Evolutionary conservation across 768 basidiomycete species (phyloP).

Genomic region (Filobasidium floriforme): DNA sequence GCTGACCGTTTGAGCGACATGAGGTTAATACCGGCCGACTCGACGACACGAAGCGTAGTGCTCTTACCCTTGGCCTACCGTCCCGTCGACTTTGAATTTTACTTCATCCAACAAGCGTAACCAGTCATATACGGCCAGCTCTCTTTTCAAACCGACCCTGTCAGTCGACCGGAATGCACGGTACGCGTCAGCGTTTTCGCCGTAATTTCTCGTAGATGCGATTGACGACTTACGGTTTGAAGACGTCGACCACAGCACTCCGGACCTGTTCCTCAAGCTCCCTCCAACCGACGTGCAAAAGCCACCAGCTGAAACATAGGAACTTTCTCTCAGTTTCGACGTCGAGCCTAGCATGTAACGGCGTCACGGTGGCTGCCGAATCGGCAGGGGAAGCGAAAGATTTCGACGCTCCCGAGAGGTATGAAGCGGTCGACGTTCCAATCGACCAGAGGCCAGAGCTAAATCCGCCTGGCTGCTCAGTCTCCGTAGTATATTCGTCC

Average conservation of each 20-base stretch:
- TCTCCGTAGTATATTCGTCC: constrained; percentile 6
- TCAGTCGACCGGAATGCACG: background rate
- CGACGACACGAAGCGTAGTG: background rate
- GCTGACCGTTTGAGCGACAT: constrained; percentile 43
- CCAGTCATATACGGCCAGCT: constrained; percentile 23
- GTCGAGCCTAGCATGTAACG: constrained; percentile 29
- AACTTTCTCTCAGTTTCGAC: constrained; percentile 68
- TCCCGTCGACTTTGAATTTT: constrained; percentile 6
- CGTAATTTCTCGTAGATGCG: background rate
- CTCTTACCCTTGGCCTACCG: background rate
- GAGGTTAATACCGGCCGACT: background rate
- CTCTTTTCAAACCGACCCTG: constrained; percentile 28
- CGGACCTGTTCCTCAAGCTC: constrained; percentile 67
- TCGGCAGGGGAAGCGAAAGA: constrained; percentile 42
- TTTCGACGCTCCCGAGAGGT: constrained; percentile 28
- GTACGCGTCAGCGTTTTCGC: too few relatives aligned
- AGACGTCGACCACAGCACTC: constrained; percentile 69
- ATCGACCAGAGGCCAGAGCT: constrained; percentile 1
- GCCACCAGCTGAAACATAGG: constrained; percentile 85
- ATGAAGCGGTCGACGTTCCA: background rate
- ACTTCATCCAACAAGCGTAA: constrained; percentile 2
- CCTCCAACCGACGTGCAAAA: constrained; percentile 85
- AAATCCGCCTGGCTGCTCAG: background rate
- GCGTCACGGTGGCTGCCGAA: background rate
- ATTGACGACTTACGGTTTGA: constrained; percentile 62